These are phyloP conservation scores for Hypoxylon sp. DNA, from an alignment of 2,329 filamentous ascomycete genomes.

Conservation along the genomic window DNA sequence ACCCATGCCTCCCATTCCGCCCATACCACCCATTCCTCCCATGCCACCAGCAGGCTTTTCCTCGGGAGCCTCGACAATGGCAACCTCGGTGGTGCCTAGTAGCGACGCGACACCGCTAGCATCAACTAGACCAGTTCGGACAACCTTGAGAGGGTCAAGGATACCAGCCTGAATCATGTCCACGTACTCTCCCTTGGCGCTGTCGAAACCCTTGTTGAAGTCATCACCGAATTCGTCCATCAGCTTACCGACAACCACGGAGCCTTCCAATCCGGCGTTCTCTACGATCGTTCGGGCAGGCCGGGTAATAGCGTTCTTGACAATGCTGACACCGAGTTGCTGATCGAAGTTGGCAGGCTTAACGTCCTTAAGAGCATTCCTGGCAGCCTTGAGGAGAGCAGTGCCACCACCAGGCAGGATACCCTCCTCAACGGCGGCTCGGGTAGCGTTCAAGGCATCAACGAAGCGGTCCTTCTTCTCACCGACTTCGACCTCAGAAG, in stretches of 20 bases:
- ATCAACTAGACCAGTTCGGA: slow-evolving; percentile 94
- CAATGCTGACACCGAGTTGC: slow-evolving; percentile 96
- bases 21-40: slow-evolving; percentile 64
- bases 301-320: slow-evolving; percentile 98
- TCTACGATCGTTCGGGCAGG: slow-evolving; percentile 96
- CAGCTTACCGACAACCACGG: slow-evolving; percentile 97
- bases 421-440: slow-evolving; percentile 98
- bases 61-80: slow-evolving; percentile 95
- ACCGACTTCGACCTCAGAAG: slow-evolving; percentile 97
- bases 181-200: slow-evolving; percentile 95
- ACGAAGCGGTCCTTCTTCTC: slow-evolving; percentile 99
- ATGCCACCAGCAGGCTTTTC: slow-evolving; percentile 81
- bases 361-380: slow-evolving; percentile 85
- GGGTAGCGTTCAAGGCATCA: slow-evolving; percentile 97
- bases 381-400: slow-evolving; percentile 95
- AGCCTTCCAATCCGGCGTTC: slow-evolving; percentile 96
- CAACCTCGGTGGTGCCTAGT: slow-evolving; percentile 97
- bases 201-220: slow-evolving; percentile 99
- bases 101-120: slow-evolving; percentile 97
- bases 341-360: slow-evolving; percentile 98
- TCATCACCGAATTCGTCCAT: slow-evolving; percentile 91
- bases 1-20: slow-evolving; percentile 65
- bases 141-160: slow-evolving; percentile 99
- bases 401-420: slow-evolving; percentile 99
- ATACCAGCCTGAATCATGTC: slow-evolving; percentile 99